Base-by-base conservation (phyloP, 2,329 filamentous ascomycete genomes). In the Colletotrichum ledebouriae region DNA sequence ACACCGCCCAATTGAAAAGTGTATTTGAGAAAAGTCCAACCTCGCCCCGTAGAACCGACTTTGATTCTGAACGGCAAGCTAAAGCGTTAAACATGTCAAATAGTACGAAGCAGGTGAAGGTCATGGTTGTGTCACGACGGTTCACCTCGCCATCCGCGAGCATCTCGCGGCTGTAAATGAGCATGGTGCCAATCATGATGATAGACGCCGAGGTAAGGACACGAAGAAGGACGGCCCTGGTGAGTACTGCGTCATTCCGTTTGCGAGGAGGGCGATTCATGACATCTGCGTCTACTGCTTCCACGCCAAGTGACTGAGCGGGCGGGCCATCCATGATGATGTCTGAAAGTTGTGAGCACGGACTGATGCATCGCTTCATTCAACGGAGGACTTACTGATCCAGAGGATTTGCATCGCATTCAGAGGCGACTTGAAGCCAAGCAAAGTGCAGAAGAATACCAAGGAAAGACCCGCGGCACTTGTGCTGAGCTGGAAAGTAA, bases 21-120 rank as follows among this genome's bases (percentile, higher is more conserved):
- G 90, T 91, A 77, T 99, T 99, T 9, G 90, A 89, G 65, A 96
- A 92, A 12, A 97, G 78, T 9, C 92, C 89, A 58, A 97, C 86
- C 77, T 99, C 94, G 46, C 96, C 95, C 29, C 91, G 87, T 3
- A 99, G 86, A 5, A 99, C 85, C 11, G 93, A 97, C 79, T 98
- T 98, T 71, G 88, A 90, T 77, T 97, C 94, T 7, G 92, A 97
- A 55, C 96, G 93, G 80, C 96, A 99, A 15, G 93, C 91, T 22
- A 99, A 85, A 2, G 96, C 96, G 79, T 99, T 98, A 85, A 98
- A 98, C 96, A 99, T 99, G 84, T 99, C 96, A 80, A 98, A 99
- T 61, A 99, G 88, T 52, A 99, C 96, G 77, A 99, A 99, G 81
- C 94, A 97, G 6, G 96, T 99, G 78, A 99, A 99, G 0, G 96